Evolutionary conservation across 768 basidiomycete species (phyloP).

Genomic region (Amanita inopinata): DNA sequence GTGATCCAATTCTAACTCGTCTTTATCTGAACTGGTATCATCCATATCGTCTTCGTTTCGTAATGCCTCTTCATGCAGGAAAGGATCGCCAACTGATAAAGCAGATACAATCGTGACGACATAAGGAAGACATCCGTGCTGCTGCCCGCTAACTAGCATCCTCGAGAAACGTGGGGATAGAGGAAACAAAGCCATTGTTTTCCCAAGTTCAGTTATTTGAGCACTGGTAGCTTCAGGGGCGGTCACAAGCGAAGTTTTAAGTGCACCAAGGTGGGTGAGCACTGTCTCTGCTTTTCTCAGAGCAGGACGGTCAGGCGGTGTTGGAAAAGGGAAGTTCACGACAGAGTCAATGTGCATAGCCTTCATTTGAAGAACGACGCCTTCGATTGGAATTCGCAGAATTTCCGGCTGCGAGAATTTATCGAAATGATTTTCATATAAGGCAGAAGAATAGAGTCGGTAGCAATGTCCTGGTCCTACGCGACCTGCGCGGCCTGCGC

Average conservation of each 20-base stretch:
- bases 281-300: slow-evolving; percentile 76
- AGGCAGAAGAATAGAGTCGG: slow-evolving; percentile 89
- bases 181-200: slow-evolving; percentile 88
- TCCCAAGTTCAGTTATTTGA: slow-evolving; percentile 84
- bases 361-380: slow-evolving; percentile 97
- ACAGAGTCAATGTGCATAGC: slow-evolving; percentile 97
- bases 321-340: slow-evolving; percentile 97
- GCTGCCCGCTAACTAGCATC: slow-evolving; percentile 91
- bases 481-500: slow-evolving; percentile 93
- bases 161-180: slow-evolving; percentile 91
- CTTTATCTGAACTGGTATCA: slow-evolving; percentile 27
- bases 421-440: slow-evolving; percentile 90
- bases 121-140: slow-evolving; percentile 75
- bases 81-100: slow-evolving; percentile 92
- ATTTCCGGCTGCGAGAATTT: slow-evolving; percentile 87
- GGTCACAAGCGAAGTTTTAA: slow-evolving; percentile 30
- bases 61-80: slow-evolving; percentile 73
- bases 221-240: slow-evolving; percentile 24
- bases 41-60: slow-evolving; percentile 31
- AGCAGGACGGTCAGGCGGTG: slow-evolving; percentile 74
- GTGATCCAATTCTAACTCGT: slow-evolving; percentile 27
- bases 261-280: slow-evolving; percentile 75
- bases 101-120: slow-evolving; percentile 86
- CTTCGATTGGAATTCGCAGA: slow-evolving; percentile 91
- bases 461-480: slow-evolving; percentile 99